Evolutionary conservation across 1,139 yeast species (phyloP).

Genomic region (Meyerozyma guilliermondii): DNA sequence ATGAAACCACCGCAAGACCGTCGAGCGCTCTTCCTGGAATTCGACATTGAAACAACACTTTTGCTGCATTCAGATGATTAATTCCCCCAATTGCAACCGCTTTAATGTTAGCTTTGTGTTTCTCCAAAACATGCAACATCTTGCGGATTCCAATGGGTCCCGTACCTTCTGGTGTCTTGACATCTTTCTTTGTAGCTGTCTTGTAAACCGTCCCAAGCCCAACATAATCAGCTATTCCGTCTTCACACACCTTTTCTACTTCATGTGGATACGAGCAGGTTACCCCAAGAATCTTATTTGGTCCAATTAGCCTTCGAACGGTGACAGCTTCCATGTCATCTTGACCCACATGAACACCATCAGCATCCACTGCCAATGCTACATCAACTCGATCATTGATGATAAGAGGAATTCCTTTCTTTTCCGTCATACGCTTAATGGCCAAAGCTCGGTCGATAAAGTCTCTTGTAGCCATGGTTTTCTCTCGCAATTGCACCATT

Average conservation of each 20-base stretch:
- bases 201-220: constrained; percentile 84
- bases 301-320: constrained; percentile 65
- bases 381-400: constrained; percentile 89
- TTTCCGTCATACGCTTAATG: constrained; percentile 58
- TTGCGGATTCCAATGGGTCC: constrained; percentile 67
- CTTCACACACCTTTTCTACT: constrained; percentile 48
- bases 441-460: constrained; percentile 59
- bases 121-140: constrained; percentile 46
- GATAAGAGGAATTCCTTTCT: constrained; percentile 65
- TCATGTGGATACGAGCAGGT: constrained; percentile 62
- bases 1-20: constrained; percentile 85
- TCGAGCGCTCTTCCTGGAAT: constrained; percentile 49
- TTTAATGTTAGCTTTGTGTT: constrained; percentile 30
- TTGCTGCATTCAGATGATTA: constrained; percentile 56
- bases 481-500: constrained; percentile 80
- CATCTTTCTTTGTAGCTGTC: constrained; percentile 63
- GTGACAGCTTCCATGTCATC: constrained; percentile 71
- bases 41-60: constrained; percentile 48
- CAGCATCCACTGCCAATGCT: constrained; percentile 85
- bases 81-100: constrained; percentile 88
- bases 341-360: constrained; percentile 93
- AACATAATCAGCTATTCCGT: constrained; percentile 66
- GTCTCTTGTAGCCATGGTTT: constrained; percentile 60
- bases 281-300: constrained; percentile 74
- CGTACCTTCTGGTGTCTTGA: constrained; percentile 38